These are phyloP conservation scores for Brassica cretica DNA, from an alignment of 345 rosid species.

Conservation along the genomic window DNA sequence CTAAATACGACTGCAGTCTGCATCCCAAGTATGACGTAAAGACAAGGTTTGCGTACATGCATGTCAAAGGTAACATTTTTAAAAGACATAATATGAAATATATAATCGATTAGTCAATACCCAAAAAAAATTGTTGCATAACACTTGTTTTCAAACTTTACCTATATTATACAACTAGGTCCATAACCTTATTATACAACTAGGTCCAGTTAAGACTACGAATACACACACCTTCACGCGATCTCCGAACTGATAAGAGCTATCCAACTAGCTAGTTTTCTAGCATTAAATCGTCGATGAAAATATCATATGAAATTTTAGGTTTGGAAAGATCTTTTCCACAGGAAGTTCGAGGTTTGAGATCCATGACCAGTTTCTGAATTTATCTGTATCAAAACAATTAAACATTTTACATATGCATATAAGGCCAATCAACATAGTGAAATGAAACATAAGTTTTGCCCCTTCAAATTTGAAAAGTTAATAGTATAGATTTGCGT, in stretches of 20 bases:
- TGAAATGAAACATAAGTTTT: background rate
- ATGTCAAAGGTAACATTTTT: background rate
- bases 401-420: background rate
- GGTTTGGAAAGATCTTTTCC: background rate
- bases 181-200: too few relatives aligned
- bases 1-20: background rate
- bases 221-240: slow-evolving; percentile 19
- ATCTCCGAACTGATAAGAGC: background rate
- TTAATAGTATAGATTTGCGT: slow-evolving; percentile 29
- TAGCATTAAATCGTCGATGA: background rate
- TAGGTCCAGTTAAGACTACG: background rate
- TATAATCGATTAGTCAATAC: background rate
- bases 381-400: background rate
- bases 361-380: slow-evolving; percentile 7
- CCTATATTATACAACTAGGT: background rate
- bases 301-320: background rate
- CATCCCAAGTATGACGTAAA: background rate
- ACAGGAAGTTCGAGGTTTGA: background rate
- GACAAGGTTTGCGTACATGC: background rate
- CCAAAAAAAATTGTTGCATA: background rate
- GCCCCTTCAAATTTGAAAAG: background rate
- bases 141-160: background rate
- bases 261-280: background rate
- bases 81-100: background rate
- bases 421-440: background rate